Percentiles rank a stretch among this genome's conserved stretches.
phyloP scores from a whole-genome alignment of 2,329 filamentous ascomycete genomes.

The Aspergillus persii region DNA sequence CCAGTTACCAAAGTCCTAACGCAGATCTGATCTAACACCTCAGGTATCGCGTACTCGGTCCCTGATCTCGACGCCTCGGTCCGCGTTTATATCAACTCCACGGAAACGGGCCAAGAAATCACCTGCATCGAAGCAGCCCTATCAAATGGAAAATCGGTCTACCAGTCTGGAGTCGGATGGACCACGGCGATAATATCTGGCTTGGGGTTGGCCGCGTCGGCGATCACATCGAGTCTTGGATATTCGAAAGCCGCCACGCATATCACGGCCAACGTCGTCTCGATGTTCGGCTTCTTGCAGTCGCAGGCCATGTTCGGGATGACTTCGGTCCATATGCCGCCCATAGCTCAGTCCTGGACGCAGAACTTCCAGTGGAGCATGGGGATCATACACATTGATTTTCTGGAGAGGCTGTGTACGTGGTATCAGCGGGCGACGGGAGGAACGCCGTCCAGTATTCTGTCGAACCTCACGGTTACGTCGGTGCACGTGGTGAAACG shows the following conservation, averaged over 20 bases:
- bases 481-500: conserved; percentile 77
- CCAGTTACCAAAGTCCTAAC: neutral
- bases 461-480: conserved; percentile 68
- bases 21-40: neutral
- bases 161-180: conserved; percentile 86
- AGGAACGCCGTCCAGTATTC: conserved; percentile 73
- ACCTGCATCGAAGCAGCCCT: conserved; percentile 85
- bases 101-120: conserved; percentile 60
- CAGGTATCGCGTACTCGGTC: conserved; percentile 77
- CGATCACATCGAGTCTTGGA: conserved; percentile 81
- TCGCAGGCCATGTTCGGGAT: conserved; percentile 87
- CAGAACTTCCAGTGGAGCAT: conserved; percentile 98
- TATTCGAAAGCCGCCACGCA: conserved; percentile 93
- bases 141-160: conserved; percentile 88
- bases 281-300: conserved; percentile 91
- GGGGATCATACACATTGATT: conserved; percentile 84
- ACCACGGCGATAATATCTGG: conserved; percentile 82
- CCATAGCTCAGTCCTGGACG: conserved; percentile 86
- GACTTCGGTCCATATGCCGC: conserved; percentile 76
- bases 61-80: conserved; percentile 88
- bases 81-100: conserved; percentile 74
- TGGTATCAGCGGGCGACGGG: conserved; percentile 96
- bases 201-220: conserved; percentile 76
- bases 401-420: conserved; percentile 81
- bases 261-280: conserved; percentile 85